These are phyloP conservation scores for Pisolithus marmoratus DNA, from an alignment of 768 basidiomycete genomes.

Conservation along the genomic window DNA sequence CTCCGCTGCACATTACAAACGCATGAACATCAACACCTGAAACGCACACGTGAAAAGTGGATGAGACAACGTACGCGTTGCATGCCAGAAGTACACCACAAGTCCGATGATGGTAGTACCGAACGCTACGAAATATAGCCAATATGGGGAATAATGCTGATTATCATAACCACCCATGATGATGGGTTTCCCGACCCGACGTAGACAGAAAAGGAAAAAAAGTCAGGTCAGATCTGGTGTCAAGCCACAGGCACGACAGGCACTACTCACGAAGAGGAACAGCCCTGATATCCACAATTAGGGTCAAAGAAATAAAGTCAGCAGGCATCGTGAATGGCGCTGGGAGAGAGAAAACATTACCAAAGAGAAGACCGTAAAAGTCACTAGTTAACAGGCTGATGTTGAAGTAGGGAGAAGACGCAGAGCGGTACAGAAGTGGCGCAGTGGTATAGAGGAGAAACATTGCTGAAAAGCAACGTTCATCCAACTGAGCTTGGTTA, in stretches of 20 bases:
- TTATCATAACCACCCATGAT: background rate
- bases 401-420: constrained; percentile 83
- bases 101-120: constrained; percentile 65
- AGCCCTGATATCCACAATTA: constrained; percentile 26
- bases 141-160: constrained; percentile 77
- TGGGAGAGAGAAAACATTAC: constrained; percentile 10
- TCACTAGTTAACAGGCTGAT: constrained; percentile 82
- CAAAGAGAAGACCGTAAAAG: constrained; percentile 83
- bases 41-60: background rate
- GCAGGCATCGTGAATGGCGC: background rate
- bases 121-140: constrained; percentile 85
- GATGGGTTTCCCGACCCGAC: constrained; percentile 1
- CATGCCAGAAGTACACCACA: constrained; percentile 81
- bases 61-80: constrained; percentile 55
- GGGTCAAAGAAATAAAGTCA: background rate
- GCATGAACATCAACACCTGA: constrained; percentile 3
- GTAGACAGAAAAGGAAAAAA: background rate
- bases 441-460: constrained; percentile 80
- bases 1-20: constrained; percentile 44
- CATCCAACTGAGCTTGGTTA: background rate
- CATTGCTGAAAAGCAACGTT: constrained; percentile 50
- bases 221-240: background rate
- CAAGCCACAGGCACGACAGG: background rate
- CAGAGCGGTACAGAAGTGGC: constrained; percentile 78
- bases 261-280: constrained; percentile 45